phyloP scores from a whole-genome alignment of 2,329 filamentous ascomycete species.

The Chaetomiaceae sp. region DNA sequence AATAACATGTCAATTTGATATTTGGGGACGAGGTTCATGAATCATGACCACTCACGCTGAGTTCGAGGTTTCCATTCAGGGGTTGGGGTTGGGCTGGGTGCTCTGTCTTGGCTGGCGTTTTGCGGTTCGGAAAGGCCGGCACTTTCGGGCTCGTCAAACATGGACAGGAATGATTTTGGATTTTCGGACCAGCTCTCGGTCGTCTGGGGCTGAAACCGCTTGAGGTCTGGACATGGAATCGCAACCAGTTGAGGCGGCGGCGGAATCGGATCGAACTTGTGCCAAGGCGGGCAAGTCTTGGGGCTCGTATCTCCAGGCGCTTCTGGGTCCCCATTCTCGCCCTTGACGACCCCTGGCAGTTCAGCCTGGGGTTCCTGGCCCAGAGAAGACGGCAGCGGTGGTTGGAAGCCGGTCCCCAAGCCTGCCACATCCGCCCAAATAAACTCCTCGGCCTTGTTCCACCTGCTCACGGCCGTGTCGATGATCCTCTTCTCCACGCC shows the following conservation, averaged over 20 bases:
- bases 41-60: neutral
- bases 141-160: slow-evolving; percentile 21
- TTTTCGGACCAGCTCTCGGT: slow-evolving; percentile 23
- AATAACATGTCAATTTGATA: neutral
- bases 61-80: neutral
- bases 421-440: slow-evolving; percentile 24
- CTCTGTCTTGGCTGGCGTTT: neutral
- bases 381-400: neutral
- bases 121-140: neutral
- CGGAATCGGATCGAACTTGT: neutral
- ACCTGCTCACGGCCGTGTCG: slow-evolving; percentile 28
- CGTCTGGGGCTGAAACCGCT: slow-evolving; percentile 15
- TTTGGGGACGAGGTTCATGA: too few relatives aligned
- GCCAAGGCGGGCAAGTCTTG: neutral
- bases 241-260: slow-evolving; percentile 20
- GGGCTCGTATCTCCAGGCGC: neutral
- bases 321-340: neutral
- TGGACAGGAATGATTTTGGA: slow-evolving; percentile 27
- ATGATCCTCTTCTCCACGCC: slow-evolving; percentile 29
- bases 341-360: neutral
- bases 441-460: slow-evolving; percentile 30
- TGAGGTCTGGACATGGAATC: slow-evolving; percentile 20
- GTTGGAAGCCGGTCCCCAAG: neutral
- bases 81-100: neutral
- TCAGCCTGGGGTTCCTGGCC: neutral